phyloP scores from a whole-genome alignment of 2,329 filamentous ascomycete species.

The Microcyclospora pomicola region DNA sequence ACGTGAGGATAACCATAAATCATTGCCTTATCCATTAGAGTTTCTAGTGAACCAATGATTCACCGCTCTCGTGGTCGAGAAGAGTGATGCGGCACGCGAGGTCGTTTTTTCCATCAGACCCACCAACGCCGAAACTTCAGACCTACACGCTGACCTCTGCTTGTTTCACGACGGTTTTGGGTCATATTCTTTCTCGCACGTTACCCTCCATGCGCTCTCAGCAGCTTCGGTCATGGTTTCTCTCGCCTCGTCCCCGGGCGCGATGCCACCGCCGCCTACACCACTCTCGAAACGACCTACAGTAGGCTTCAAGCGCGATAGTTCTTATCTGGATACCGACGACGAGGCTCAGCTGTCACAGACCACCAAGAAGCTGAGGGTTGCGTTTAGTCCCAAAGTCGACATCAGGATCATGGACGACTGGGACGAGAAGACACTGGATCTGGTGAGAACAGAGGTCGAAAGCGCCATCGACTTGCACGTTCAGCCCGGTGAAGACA shows the following conservation, averaged over 20 bases:
- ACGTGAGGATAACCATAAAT: too few relatives aligned
- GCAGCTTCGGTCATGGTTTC: constrained; percentile 19
- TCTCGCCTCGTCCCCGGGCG: constrained; percentile 15
- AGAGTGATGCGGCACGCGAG: too few relatives aligned
- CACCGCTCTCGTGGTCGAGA: too few relatives aligned
- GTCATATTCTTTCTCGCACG: too few relatives aligned
- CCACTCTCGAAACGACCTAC: constrained; percentile 19
- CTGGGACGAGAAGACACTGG: constrained; percentile 38
- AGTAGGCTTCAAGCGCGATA: constrained; percentile 23
- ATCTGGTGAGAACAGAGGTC: constrained; percentile 48
- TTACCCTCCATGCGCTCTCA: too few relatives aligned
- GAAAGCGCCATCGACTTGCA: constrained; percentile 33
- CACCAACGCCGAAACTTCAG: too few relatives aligned
- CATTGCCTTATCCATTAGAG: too few relatives aligned
- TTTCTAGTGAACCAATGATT: too few relatives aligned
- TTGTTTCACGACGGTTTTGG: too few relatives aligned
- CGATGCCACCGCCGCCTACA: constrained; percentile 21
- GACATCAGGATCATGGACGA: constrained; percentile 33
- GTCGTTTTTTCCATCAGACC: too few relatives aligned
- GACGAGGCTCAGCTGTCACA: constrained; percentile 21
- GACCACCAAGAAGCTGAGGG: constrained; percentile 31
- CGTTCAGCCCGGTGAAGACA: constrained; percentile 25
- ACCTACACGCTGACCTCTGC: too few relatives aligned
- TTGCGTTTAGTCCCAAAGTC: constrained; percentile 36
- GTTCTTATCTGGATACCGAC: constrained; percentile 23